These are phyloP conservation scores for Taiozyma sp. DNA, from an alignment of 1,139 yeast genomes.

Conservation along the genomic window DNA sequence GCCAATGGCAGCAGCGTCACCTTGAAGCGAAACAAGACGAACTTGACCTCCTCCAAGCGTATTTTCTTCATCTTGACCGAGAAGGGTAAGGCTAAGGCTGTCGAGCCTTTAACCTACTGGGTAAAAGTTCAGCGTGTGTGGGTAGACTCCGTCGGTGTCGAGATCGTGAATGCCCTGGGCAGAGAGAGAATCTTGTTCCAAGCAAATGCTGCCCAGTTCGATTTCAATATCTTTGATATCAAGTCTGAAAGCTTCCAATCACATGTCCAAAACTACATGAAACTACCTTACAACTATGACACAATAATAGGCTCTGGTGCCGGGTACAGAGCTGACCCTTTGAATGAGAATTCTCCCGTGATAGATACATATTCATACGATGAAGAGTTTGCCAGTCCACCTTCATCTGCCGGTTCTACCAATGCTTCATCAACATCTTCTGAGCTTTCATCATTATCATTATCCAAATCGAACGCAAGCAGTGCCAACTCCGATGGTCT, in stretches of 20 bases:
- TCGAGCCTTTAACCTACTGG: conserved; percentile 4
- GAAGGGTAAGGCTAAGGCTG: conserved; percentile 2
- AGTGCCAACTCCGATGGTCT: background rate
- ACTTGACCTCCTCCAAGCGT: background rate
- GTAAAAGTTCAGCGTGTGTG: conserved; percentile 3
- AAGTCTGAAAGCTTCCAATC: background rate
- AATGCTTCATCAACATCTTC: background rate
- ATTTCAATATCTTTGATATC: background rate
- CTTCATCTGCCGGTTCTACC: background rate
- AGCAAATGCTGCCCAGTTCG: background rate
- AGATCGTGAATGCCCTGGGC: background rate
- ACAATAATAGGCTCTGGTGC: background rate
- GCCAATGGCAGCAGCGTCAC: background rate
- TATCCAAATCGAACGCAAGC: background rate
- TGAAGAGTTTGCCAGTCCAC: background rate
- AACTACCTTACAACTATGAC: background rate
- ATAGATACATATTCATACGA: background rate
- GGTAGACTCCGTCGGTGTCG: conserved; percentile 4
- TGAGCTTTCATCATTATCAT: background rate
- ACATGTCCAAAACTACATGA: background rate
- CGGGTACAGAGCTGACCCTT: conserved; percentile 2
- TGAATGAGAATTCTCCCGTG: background rate
- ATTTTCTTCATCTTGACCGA: conserved; percentile 5
- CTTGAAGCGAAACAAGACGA: conserved; percentile 1
- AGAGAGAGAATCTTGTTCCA: conserved; percentile 1